Base-by-base conservation (phyloP, 805 yeast species). In the Ogataea methylovora region DNA sequence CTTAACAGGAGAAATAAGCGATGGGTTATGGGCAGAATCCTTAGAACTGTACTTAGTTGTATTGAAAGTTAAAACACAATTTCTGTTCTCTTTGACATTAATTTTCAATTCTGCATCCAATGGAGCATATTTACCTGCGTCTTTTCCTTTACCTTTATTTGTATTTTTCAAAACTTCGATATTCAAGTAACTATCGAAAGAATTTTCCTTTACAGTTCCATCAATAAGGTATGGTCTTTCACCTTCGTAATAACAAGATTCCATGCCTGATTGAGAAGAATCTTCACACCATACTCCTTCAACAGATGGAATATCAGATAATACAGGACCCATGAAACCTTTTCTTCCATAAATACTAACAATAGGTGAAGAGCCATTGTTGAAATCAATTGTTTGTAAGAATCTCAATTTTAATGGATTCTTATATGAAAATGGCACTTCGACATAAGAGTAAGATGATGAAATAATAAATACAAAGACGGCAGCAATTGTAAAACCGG, bases 381-480 rank as follows among this genome's bases (percentile, higher is more conserved):
- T 41, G 37, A 79, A 54, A 42, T 82, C 71, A 34, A 81, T 63
- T 2, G 62, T 58, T 55, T 87, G 88, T 24, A 76, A 58, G 47
- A 82, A 81, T 42, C 88, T 65, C 37, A 84, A 61, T 52, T 85
- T 87, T 54, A 85, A 52, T 4, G 95, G 95, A 23, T 71, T 63
- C 5, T 57, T 47, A 18, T 64, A 61, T 21, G 78, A 71, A 52
- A 80, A 84, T n/a, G 95, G 83, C 3, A 57, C 52, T 12, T 62
- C 53, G 15, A 63, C 42, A n/a, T 61, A 45, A 15, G 76, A 49
- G 8, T 59, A 38, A 2, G 61, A 40, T 4, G 67, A 48, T 10
- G 73, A 67, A 10, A 63, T 36, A 5, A 67, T 39, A 15, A 69
- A 51, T 2, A 67, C 47, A 9, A 61, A 35, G 0, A 66, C 39